Percentiles rank a stretch among this genome's conserved stretches.
Conservation (phyloP, 805 yeast genomes). For the Lipomyces chichibuensis region DNA sequence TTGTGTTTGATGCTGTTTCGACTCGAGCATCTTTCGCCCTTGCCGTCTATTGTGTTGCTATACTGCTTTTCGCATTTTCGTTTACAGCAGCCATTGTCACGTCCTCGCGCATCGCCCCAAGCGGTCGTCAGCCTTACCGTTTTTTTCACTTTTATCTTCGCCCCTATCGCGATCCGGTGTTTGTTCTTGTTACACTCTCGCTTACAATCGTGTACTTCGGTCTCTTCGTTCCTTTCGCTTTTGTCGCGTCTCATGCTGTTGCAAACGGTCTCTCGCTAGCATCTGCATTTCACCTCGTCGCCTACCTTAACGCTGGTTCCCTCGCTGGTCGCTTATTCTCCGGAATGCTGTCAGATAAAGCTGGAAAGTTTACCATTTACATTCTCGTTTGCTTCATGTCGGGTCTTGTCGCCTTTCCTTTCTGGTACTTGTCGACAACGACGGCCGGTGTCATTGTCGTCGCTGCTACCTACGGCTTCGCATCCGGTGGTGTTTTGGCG, state of each 20-base stretch:
- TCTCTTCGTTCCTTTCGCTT: conserved; percentile 44
- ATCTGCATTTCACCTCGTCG: conserved; percentile 41
- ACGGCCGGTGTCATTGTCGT: conserved; percentile 36
- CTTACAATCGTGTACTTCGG: conserved; percentile 41
- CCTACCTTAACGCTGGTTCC: conserved; percentile 47
- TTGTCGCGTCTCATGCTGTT: conserved; percentile 42
- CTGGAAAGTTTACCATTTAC: conserved; percentile 53
- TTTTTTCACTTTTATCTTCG: conserved; percentile 32
- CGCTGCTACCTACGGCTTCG: conserved; percentile 43
- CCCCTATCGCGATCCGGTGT: conserved; percentile 41
- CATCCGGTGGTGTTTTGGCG: conserved; percentile 44
- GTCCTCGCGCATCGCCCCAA: conserved; percentile 40
- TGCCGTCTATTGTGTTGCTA: conserved; percentile 56
- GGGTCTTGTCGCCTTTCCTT: conserved; percentile 42
- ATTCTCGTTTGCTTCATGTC: conserved; percentile 42
- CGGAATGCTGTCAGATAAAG: conserved; percentile 52
- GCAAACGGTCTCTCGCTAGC: conserved; percentile 34
- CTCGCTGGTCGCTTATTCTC: conserved; percentile 56
- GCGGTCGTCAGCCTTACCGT: conserved; percentile 29
- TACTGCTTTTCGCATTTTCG: conserved; percentile 47
- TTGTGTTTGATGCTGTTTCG: conserved; percentile 51
- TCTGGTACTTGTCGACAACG: conserved; percentile 23
- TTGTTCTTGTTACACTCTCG: conserved; percentile 39
- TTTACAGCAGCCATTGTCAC: conserved; percentile 38
- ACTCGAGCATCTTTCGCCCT: conserved; percentile 54